Percentiles rank a stretch among this genome's conserved stretches.
Conservation (phyloP, 352 stramenopile species). For the Pythium periplocum region DNA sequence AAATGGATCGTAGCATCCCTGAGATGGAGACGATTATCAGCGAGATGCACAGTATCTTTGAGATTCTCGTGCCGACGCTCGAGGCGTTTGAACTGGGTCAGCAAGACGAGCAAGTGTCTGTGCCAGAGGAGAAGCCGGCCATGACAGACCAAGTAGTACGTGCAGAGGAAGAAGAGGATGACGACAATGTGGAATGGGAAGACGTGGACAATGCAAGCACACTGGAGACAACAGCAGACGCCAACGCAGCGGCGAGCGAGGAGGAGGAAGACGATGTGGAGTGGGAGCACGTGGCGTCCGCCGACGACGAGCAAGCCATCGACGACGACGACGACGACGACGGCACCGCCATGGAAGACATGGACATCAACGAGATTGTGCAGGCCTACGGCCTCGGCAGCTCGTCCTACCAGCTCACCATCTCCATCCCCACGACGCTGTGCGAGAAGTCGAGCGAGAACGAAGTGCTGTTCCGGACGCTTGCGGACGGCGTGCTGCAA, state of each 20-base stretch:
- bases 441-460: conserved; percentile 65
- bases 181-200: conserved; percentile 27
- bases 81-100: conserved; percentile 43
- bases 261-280: conserved; percentile 11
- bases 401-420: conserved; percentile 67
- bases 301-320: conserved; percentile 1
- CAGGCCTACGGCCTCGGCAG: conserved; percentile 70
- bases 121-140: too few relatives aligned
- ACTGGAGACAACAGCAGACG: not conserved
- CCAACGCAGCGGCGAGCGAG: conserved; percentile 1
- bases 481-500: conserved; percentile 46
- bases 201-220: not conserved
- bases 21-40: conserved; percentile 64
- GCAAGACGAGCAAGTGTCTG: not conserved
- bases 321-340: conserved; percentile 12
- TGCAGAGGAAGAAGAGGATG: conserved; percentile 9
- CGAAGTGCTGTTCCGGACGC: conserved; percentile 47
- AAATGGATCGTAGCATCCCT: conserved; percentile 42
- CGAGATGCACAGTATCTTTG: conserved; percentile 73
- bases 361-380: conserved; percentile 81
- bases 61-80: conserved; percentile 69
- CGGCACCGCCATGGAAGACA: conserved; percentile 7
- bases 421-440: conserved; percentile 51
- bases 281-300: conserved; percentile 13
- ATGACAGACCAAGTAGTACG: too few relatives aligned